Evolutionary conservation across 139 green algal genomes (phyloP), one percentile per base, ranked within the genome.

Genomic region (Micractinium conductrix): DNA sequence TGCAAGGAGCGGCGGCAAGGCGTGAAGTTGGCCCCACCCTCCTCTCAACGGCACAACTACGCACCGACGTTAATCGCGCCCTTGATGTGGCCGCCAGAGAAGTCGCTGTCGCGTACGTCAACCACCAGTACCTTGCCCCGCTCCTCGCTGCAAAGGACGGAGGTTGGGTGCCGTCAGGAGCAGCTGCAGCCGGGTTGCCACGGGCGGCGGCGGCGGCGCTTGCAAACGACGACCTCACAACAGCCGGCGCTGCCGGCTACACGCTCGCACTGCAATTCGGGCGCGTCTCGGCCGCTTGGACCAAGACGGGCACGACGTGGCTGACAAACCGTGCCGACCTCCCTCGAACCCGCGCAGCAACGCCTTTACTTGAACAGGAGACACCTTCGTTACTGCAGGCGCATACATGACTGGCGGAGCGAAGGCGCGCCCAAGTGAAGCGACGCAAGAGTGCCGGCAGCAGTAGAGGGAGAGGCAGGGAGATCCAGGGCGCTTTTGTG

Each of bases 71-170:
- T 78, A 12, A 65, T 7, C 3, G 67, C 69, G 17, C 80, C 80
- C 53, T n/a, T n/a, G 38, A 85, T 79, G 40, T 85, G 80, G 6
- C 80, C 80, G 19, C 70, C 80, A 33, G 30, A 24, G 44, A 85
- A 80, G 38, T 85, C 80, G 19, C 7, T 21, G 26, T 85, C 80
- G 1, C 80, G 38, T 9, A 85, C 80, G 30, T 85, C 80, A 1
- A 85, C 14, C 3, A 85, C 53, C 3, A 72, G 0, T 28, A 80
- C 28, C 63, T 78, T 84, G 50, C 30, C 45, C 7, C 30, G 12
- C 9, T 74, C 78, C 0, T 42, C 16, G 8, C 62, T 84, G 78
- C 16, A 65, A 17, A 55, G 48, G 45, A 33, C 24, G 24, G 2
- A 35, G 24, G 26, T 35, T 12, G 5, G 60, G 60, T 26, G 60